A percentile compares a stretch with the other conserved stretches of the same genome.
Evolutionary conservation across 2,329 filamentous ascomycete genomes (phyloP).

Genomic region (Fusarium armeniacum): DNA sequence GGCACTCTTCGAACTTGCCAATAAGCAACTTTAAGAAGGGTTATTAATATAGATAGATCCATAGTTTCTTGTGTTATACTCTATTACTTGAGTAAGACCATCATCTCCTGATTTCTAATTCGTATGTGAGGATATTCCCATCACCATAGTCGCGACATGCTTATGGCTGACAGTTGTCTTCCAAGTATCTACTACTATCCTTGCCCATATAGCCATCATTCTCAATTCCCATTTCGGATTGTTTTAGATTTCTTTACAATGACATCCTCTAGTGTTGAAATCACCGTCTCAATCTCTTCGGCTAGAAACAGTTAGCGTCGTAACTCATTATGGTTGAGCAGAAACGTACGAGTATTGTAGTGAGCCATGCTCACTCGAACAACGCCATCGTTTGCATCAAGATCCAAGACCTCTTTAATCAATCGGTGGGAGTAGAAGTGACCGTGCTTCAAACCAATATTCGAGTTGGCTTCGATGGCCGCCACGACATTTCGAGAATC

Average conservation of each 20-base stretch:
- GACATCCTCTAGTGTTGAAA: slow-evolving; percentile 9
- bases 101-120: no score
- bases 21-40: neutral
- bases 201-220: neutral
- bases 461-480: slow-evolving; percentile 69
- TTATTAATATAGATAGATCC: neutral
- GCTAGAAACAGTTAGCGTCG: neutral
- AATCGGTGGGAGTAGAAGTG: slow-evolving; percentile 77
- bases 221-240: no score
- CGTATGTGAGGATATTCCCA: neutral
- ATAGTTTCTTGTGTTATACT: neutral
- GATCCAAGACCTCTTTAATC: slow-evolving; percentile 68
- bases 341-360: slow-evolving; percentile 75
- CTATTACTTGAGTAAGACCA: neutral
- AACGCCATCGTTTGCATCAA: slow-evolving; percentile 71
- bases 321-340: rapidly evolving
- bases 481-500: slow-evolving; percentile 71
- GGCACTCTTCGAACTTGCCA: slow-evolving; percentile 4
- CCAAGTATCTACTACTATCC: rapidly evolving
- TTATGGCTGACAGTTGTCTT: neutral
- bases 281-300: slow-evolving; percentile 17
- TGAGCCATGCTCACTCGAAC: slow-evolving; percentile 79
- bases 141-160: rapidly evolving
- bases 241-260: neutral
- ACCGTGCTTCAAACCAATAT: slow-evolving; percentile 76